Evolutionary conservation across 805 yeast genomes (phyloP).

Genomic region (Barnettozyma wickerhamii): DNA sequence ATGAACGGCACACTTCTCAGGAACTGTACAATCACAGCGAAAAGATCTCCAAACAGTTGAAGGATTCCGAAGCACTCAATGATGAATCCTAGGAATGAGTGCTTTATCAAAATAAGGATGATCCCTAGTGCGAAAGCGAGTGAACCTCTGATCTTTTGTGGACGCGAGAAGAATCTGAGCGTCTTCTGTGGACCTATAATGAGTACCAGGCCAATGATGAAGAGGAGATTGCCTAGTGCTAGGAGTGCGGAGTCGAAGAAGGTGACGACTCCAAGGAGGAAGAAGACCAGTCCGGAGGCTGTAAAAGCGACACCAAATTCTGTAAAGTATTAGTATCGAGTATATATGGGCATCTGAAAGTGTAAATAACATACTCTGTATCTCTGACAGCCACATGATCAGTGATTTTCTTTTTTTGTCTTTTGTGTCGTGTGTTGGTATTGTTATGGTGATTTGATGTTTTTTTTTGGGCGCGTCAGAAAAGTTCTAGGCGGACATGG

Average conservation of each 20-base stretch:
- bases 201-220: constrained; percentile 66
- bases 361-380: constrained; percentile 34
- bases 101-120: constrained; percentile 63
- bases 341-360: not conserved
- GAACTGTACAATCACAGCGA: constrained; percentile 83
- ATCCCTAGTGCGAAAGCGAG: constrained; percentile 76
- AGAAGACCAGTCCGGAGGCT: constrained; percentile 71
- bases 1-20: constrained; percentile 82
- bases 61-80: constrained; percentile 87
- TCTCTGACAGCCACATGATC: constrained; percentile 68
- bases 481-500: too few relatives aligned
- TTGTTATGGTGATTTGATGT: not conserved
- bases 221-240: constrained; percentile 71
- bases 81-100: constrained; percentile 80
- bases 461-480: too few relatives aligned
- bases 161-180: constrained; percentile 76
- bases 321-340: constrained; percentile 23
- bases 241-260: constrained; percentile 85
- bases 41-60: constrained; percentile 86
- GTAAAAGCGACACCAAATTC: constrained; percentile 93
- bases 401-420: not conserved
- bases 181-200: constrained; percentile 89
- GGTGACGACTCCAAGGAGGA: constrained; percentile 76
- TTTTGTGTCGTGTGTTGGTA: not conserved
- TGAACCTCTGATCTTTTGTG: constrained; percentile 82